Conservation (phyloP, 805 yeast genomes). For the Grigorovia jiainica region DNA sequence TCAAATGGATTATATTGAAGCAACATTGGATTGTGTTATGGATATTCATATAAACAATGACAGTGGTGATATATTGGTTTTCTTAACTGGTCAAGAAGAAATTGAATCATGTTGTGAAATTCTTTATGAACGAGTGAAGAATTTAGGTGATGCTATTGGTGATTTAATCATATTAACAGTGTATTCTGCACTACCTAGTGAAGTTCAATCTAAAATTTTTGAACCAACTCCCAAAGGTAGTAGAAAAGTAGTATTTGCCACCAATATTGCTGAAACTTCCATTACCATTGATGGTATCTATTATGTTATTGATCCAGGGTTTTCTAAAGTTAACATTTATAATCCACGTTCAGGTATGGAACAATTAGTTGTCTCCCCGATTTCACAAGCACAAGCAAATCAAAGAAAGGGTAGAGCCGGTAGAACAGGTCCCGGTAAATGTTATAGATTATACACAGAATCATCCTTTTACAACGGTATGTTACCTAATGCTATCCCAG, state of each 20-base stretch:
- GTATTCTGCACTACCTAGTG: constrained; percentile 85
- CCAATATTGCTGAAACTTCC: constrained; percentile 96
- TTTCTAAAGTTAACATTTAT: constrained; percentile 81
- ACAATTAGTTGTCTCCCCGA: constrained; percentile 69
- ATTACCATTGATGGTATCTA: constrained; percentile 89
- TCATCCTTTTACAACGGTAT: constrained; percentile 69
- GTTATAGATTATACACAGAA: constrained; percentile 86
- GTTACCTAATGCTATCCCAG: constrained; percentile 76
- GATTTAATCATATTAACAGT: constrained; percentile 78
- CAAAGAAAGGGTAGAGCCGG: constrained; percentile 98
- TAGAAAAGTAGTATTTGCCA: constrained; percentile 85
- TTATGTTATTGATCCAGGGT: constrained; percentile 92
- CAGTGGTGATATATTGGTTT: constrained; percentile 71
- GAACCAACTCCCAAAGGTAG: constrained; percentile 79
- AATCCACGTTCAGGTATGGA: constrained; percentile 90
- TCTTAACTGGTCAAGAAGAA: constrained; percentile 89
- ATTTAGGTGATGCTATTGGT: constrained; percentile 50
- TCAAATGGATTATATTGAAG: constrained; percentile 76
- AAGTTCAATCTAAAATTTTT: constrained; percentile 79
- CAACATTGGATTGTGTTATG: constrained; percentile 74
- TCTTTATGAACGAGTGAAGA: constrained; percentile 52
- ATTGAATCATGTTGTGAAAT: constrained; percentile 83
- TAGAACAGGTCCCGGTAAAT: constrained; percentile 91
- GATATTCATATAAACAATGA: constrained; percentile 78
- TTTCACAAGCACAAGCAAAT: constrained; percentile 91